Percentiles rank a stretch among this genome's conserved stretches.
Evolutionary conservation across 768 basidiomycete genomes (phyloP).

Genomic region (Scleroderma citrinum): DNA sequence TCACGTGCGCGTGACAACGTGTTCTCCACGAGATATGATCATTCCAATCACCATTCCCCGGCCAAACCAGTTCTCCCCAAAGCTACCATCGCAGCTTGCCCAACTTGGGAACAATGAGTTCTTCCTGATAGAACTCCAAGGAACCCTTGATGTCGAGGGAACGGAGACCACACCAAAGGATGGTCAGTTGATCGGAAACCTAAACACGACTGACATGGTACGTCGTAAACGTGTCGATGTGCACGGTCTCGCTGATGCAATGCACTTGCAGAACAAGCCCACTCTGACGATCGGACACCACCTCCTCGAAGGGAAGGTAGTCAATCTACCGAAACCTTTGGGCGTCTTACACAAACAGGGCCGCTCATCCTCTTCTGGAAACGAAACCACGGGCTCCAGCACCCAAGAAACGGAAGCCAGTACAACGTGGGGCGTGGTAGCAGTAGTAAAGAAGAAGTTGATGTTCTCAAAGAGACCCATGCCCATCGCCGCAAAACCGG

Average conservation of each 20-base stretch:
- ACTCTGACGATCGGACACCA: constrained; percentile 84
- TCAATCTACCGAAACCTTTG: constrained; percentile 69
- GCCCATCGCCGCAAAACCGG: constrained; percentile 45
- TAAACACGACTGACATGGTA: constrained; percentile 62
- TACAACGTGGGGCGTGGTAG: constrained; percentile 51
- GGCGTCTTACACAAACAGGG: constrained; percentile 57
- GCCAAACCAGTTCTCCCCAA: constrained; percentile 28
- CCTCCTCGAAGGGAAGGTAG: constrained; percentile 82
- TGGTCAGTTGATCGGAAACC: constrained; percentile 72
- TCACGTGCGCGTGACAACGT: neutral
- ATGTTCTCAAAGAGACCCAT: constrained; percentile 81
- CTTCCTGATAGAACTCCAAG: constrained; percentile 85
- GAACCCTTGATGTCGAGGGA: constrained; percentile 66
- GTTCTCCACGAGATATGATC: constrained; percentile 44
- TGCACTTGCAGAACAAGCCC: constrained; percentile 54
- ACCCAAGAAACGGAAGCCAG: constrained; percentile 1
- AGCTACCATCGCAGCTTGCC: constrained; percentile 60
- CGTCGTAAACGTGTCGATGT: constrained; percentile 16
- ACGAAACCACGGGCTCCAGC: neutral
- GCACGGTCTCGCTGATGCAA: constrained; percentile 1
- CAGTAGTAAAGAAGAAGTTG: constrained; percentile 76
- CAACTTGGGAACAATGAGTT: constrained; percentile 74
- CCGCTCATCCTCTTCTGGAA: neutral
- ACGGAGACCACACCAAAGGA: constrained; percentile 44
- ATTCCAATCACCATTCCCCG: constrained; percentile 48